Evolutionary conservation across 495 filamentous ascomycete species (phyloP).

Genomic region (Xylaria cubensis): DNA sequence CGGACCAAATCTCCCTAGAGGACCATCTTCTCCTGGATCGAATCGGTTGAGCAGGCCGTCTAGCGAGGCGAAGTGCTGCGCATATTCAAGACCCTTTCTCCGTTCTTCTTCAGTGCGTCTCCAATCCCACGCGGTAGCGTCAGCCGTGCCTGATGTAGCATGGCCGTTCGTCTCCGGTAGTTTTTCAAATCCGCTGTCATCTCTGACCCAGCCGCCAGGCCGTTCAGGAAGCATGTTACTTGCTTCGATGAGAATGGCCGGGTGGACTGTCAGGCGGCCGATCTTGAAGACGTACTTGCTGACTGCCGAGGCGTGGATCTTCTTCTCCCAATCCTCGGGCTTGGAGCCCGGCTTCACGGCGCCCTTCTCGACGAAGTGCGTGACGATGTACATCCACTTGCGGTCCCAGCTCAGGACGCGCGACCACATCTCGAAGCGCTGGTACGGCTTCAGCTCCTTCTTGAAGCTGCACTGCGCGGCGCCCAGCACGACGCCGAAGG

Average conservation of each 20-base stretch:
- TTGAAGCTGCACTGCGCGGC: constrained; percentile 72
- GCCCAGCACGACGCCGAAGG: constrained; percentile 68
- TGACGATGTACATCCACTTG: constrained; percentile 59
- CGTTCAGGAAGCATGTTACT: constrained; percentile 71
- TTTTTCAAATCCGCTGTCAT: constrained; percentile 36
- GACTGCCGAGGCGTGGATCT: constrained; percentile 60
- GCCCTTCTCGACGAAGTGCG: constrained; percentile 61
- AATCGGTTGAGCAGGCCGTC: constrained; percentile 57
- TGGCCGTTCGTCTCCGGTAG: constrained; percentile 29
- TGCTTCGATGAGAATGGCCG: constrained; percentile 74
- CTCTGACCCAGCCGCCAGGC: constrained; percentile 55
- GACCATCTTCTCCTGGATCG: constrained; percentile 54
- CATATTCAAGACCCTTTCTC: constrained; percentile 55
- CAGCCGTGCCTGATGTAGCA: constrained; percentile 36
- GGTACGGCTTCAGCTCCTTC: constrained; percentile 71
- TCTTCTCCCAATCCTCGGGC: constrained; percentile 44
- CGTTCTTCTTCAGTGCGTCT: constrained; percentile 52
- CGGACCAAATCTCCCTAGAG: constrained; percentile 54
- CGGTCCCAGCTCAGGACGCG: constrained; percentile 74
- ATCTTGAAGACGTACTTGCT: constrained; percentile 69
- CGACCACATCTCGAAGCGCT: constrained; percentile 75
- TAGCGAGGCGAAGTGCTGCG: constrained; percentile 56
- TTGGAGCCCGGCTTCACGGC: constrained; percentile 51
- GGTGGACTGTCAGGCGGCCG: constrained; percentile 82
- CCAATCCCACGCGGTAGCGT: constrained; percentile 56